Conservation (phyloP, 305 asterid species). For the Fraxinus angustifolia region DNA sequence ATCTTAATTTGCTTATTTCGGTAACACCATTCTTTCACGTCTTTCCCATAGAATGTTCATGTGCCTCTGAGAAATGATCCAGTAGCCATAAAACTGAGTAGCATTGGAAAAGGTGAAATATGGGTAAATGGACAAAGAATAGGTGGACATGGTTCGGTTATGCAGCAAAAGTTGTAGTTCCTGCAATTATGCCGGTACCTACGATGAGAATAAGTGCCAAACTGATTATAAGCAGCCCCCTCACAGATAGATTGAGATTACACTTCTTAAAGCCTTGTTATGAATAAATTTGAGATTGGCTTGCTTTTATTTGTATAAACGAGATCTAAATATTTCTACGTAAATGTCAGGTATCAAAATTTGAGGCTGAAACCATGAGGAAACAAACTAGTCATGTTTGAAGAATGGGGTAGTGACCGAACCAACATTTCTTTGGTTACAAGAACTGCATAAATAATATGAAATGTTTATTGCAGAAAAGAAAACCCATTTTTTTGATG, state of each 20-base stretch:
- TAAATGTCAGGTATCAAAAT: constrained; percentile 61
- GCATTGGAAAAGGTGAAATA: constrained; percentile 67
- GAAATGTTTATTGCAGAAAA: background rate
- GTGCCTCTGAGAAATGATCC: constrained; percentile 63
- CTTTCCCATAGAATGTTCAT: constrained; percentile 39
- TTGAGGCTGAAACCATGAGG: constrained; percentile 74
- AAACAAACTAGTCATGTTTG: constrained; percentile 68
- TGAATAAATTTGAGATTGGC: background rate
- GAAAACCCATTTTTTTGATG: background rate
- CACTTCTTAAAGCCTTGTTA: background rate
- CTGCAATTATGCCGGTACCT: constrained; percentile 67
- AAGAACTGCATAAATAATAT: constrained; percentile 34
- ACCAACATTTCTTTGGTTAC: constrained; percentile 51
- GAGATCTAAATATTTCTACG: background rate
- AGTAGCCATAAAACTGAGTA: constrained; percentile 50
- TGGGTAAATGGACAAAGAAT: constrained; percentile 63
- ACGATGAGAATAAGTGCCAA: constrained; percentile 60
- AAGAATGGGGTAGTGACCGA: constrained; percentile 84
- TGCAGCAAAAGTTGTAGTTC: constrained; percentile 45
- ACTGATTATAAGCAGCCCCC: constrained; percentile 64
- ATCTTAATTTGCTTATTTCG: background rate
- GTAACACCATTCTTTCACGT: background rate
- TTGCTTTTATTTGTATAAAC: background rate
- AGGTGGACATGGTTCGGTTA: constrained; percentile 76
- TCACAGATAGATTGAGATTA: constrained; percentile 48